phyloP scores from a whole-genome alignment of 345 rosid species.

The Clarkia xantiana region DNA sequence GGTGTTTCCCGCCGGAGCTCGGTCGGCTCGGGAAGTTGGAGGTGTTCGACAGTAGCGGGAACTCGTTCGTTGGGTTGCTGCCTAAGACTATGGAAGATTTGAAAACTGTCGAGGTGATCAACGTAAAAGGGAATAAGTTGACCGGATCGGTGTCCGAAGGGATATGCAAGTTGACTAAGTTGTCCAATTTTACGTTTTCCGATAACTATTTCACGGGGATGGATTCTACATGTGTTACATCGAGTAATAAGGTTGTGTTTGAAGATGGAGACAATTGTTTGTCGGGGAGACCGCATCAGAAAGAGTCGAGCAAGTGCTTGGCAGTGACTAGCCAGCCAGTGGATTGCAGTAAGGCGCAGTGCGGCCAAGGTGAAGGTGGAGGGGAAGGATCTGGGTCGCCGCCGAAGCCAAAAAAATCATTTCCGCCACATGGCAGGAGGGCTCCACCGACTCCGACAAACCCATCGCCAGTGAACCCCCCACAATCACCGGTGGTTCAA shows the following conservation, averaged over 20 bases:
- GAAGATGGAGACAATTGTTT: slow-evolving; percentile 46
- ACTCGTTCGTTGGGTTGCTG: slow-evolving; percentile 34
- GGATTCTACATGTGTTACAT: slow-evolving; percentile 26
- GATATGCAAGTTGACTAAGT: slow-evolving; percentile 40
- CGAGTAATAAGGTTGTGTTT: slow-evolving; percentile 16
- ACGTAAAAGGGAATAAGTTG: slow-evolving; percentile 37
- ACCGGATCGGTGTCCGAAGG: slow-evolving; percentile 41
- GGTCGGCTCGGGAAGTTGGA: slow-evolving; percentile 40
- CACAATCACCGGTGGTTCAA: neutral
- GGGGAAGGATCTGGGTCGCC: neutral
- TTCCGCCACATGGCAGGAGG: slow-evolving; percentile 5
- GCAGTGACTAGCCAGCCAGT: slow-evolving; percentile 36
- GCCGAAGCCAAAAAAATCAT: no score
- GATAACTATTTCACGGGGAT: slow-evolving; percentile 47
- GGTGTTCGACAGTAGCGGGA: slow-evolving; percentile 43
- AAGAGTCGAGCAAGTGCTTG: slow-evolving; percentile 20
- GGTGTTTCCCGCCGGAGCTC: slow-evolving; percentile 58
- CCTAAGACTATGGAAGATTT: slow-evolving; percentile 26
- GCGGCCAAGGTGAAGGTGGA: slow-evolving; percentile 4
- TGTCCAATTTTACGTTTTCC: slow-evolving; percentile 40
- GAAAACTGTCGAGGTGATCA: slow-evolving; percentile 21
- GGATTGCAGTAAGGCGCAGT: slow-evolving; percentile 53
- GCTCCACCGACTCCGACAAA: slow-evolving; percentile 4
- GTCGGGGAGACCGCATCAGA: slow-evolving; percentile 34
- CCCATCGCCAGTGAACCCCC: no score